Conservation (phyloP, 495 filamentous ascomycete genomes). For the Letharia lupina region DNA sequence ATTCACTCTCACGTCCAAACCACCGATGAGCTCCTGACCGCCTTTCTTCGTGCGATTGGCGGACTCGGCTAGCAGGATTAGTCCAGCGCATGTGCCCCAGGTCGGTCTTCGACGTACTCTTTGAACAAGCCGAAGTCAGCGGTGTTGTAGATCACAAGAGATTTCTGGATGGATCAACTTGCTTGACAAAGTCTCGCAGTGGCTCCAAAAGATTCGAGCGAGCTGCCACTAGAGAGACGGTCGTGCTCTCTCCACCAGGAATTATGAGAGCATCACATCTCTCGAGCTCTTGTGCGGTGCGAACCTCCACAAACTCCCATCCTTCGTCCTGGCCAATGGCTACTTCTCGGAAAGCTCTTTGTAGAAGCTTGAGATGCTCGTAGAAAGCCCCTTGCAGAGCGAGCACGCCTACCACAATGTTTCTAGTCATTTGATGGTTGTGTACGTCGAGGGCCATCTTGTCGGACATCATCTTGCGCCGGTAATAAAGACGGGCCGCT, state of each 20-base stretch:
- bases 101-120: conserved; percentile 64
- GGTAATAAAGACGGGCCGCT: conserved; percentile 12
- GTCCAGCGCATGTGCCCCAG: conserved; percentile 94
- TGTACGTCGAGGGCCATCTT: neutral
- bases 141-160: neutral
- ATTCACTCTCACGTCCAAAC: conserved; percentile 82
- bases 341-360: conserved; percentile 48
- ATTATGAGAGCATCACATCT: conserved; percentile 77
- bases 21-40: conserved; percentile 89
- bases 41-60: conserved; percentile 84
- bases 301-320: conserved; percentile 69
- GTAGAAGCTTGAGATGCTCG: conserved; percentile 76
- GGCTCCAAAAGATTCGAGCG: conserved; percentile 75
- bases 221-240: conserved; percentile 80
- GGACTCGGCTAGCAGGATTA: conserved; percentile 83
- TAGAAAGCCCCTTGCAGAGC: conserved; percentile 90
- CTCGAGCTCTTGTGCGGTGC: conserved; percentile 61
- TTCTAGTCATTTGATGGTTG: conserved; percentile 21
- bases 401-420: conserved; percentile 69
- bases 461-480: conserved; percentile 3
- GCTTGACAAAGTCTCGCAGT: conserved; percentile 90
- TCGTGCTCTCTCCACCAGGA: conserved; percentile 91
- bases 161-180: conserved; percentile 27
- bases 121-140: conserved; percentile 26
- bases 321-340: conserved; percentile 28